Evolutionary conservation across 805 yeast species (phyloP), one percentile per base, ranked within the genome.

Genomic region (Naumovozyma dairenensis): DNA sequence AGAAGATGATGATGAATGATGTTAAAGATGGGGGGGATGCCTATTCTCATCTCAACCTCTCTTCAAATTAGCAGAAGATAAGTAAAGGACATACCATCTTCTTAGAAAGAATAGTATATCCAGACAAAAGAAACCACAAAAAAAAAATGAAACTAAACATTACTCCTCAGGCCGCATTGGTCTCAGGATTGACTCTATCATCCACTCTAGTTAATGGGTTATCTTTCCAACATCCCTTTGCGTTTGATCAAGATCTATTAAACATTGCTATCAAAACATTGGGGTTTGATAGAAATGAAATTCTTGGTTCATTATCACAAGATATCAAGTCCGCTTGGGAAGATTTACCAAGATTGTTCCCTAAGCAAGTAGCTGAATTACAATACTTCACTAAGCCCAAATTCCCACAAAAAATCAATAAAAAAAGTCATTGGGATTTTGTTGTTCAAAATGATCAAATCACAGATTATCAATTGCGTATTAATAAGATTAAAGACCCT

Each of bases 281-380:
- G 46, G 67, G 71, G 35, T 65, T 72, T 41, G 72, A 78, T 3
- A 32, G 36, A 18, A 26, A 38, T 10, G 43, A 42, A 5, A 40
- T 44, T 10, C 36, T 68, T 19, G 73, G 68, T 19, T 43, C 63
- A 12, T 45, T 77, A 29, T 63, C 80, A 13, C 51, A 59, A 4
- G 74, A 69, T 9, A 56, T 77, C 32, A 67, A 71, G 49, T 39
- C 53, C 17, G 49, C 70, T 21, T 80, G 87, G 87, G 49, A 69
- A 18, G 85, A 79, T 26, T 71, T 79, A 75, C 61, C 78, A 25
- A 36, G 66, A 47, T 57, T 62, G 32, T 80, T 70, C 59, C 87
- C 87, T 16, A 60, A 66, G n/a, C 63, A 74, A 17, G 56, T 75
- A 14, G 46, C 64, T 16, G 59, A 64, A 29, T 57, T 80, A 62